These are phyloP conservation scores for Tilletia horrida DNA, from an alignment of 1,284 basidiomycete genomes.

Conservation along the genomic window DNA sequence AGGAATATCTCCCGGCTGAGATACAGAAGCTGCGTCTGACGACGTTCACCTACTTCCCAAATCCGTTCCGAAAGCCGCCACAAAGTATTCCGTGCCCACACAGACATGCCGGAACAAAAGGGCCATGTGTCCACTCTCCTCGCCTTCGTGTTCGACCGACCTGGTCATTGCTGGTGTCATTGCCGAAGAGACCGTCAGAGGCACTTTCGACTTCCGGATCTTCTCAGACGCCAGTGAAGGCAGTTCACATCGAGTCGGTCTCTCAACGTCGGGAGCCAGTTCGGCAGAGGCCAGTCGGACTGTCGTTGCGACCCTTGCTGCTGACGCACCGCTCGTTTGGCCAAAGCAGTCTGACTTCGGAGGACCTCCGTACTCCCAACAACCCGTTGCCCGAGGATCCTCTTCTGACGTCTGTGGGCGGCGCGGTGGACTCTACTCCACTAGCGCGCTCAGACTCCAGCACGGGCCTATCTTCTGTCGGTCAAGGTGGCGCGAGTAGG, in stretches of 20 bases:
- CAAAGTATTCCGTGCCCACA: conserved; percentile 19
- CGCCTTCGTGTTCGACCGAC: neutral
- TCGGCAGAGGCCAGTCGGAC: neutral
- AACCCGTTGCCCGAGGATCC: conserved; percentile 1
- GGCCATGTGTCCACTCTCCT: neutral
- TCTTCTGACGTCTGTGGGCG: neutral
- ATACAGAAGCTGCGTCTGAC: conserved; percentile 46
- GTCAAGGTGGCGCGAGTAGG: neutral
- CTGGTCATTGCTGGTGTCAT: neutral
- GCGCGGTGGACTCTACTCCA: neutral
- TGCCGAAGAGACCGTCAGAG: neutral
- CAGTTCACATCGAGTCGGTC: neutral
- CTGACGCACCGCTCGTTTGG: conserved; percentile 1
- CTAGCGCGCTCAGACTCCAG: neutral
- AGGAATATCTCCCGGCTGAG: conserved; percentile 44
- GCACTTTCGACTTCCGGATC: neutral
- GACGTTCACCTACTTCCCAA: conserved; percentile 47
- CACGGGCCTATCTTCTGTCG: neutral
- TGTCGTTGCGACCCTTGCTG: neutral
- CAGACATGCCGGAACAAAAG: neutral
- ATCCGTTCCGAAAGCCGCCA: conserved; percentile 40
- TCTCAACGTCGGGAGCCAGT: neutral
- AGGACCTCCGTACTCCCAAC: neutral
- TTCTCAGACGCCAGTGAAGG: neutral
- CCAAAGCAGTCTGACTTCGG: neutral